A percentile compares a stretch with the other conserved stretches of the same genome.
Conservation (phyloP, 108 stramenopile species). For the Nitzschia palea region DNA sequence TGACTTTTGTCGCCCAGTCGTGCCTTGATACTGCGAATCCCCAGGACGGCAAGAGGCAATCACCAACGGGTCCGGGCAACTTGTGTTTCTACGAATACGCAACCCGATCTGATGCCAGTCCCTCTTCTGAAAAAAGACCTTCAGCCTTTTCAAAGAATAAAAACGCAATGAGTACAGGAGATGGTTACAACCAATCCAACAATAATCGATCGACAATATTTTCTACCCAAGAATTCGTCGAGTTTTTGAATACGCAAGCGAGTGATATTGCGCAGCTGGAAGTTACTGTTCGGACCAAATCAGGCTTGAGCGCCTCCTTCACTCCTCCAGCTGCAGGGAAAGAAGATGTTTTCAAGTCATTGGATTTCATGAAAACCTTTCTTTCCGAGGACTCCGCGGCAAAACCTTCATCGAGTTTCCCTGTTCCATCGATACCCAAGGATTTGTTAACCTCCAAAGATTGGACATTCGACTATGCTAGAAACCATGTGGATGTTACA, state of each 20-base stretch:
- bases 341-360: conserved; percentile 9
- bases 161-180: no score
- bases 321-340: neutral
- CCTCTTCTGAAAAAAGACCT: no score
- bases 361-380: conserved; percentile 4
- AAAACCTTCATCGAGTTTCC: neutral
- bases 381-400: conserved; percentile 7
- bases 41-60: no score
- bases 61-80: no score
- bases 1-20: no score
- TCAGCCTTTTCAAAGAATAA: no score
- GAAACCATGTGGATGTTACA: conserved; percentile 33
- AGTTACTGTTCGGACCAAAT: conserved; percentile 14
- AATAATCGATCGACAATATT: conserved; percentile 10
- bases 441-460: conserved; percentile 19
- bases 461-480: conserved; percentile 22
- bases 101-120: no score
- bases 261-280: conserved; percentile 20
- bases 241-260: conserved; percentile 23
- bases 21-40: no score
- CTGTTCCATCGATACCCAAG: neutral
- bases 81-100: no score
- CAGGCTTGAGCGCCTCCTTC: conserved; percentile 25
- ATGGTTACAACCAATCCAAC: no score
- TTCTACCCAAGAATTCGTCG: conserved; percentile 26